Conservation (phyloP, 2,329 filamentous ascomycete species). For the Beauveria scarabaeidicola region DNA sequence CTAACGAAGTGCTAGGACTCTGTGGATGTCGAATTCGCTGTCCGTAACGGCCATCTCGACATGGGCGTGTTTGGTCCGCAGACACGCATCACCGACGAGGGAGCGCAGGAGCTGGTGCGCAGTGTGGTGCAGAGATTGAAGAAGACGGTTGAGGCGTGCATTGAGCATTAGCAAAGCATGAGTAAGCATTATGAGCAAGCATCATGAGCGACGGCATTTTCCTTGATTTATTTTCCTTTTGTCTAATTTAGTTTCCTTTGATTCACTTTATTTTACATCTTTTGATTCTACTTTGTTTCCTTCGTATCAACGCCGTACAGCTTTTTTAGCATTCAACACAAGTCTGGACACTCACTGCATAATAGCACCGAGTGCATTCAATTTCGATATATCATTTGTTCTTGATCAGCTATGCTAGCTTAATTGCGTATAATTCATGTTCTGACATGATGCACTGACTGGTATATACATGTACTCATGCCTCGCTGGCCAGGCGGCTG, state of each 20-base stretch:
- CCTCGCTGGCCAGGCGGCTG: background rate
- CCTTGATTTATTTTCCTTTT: background rate
- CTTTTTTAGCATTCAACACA: too few relatives aligned
- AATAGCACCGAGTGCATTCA: too few relatives aligned
- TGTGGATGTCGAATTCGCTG: conserved; percentile 32
- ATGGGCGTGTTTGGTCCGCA: conserved; percentile 33
- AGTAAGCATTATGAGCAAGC: background rate
- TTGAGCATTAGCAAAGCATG: background rate
- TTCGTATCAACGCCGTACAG: too few relatives aligned
- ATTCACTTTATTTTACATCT: background rate
- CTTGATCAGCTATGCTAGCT: background rate
- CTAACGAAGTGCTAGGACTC: conserved; percentile 23
- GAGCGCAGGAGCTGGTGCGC: conserved; percentile 19
- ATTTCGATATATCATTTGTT: background rate
- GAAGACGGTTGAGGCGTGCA: conserved; percentile 3
- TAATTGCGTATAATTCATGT: background rate
- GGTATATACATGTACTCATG: background rate
- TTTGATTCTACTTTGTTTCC: background rate
- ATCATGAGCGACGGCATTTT: background rate
- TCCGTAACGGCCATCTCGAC: conserved; percentile 24
- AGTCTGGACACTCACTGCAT: too few relatives aligned
- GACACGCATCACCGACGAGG: conserved; percentile 18
- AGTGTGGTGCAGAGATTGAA: conserved; percentile 18
- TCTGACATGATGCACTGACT: background rate
- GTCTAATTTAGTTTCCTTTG: background rate